Base-by-base conservation (phyloP, 2,329 filamentous ascomycete genomes). In the Zymoseptoria ardabiliae region DNA sequence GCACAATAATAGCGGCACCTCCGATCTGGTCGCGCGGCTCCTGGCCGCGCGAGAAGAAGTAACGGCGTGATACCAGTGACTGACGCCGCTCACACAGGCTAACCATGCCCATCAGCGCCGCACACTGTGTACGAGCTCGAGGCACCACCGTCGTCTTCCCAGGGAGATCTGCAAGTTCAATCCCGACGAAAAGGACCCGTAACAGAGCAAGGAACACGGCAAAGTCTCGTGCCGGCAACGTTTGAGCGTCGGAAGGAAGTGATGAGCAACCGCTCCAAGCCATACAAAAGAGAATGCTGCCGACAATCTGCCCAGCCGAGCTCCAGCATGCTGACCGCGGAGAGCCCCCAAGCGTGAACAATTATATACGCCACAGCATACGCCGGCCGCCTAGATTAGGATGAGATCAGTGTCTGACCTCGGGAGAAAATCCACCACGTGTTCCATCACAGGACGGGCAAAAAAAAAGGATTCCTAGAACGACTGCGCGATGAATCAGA, bases 401-500 rank as follows among this genome's bases (percentile, higher is more conserved):
- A 59, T 56, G 23, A 59, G 58, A 21, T 59, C 56, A 25, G 58
- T 59, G 28, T 53, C n/a, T 53, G 22, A 59, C 54, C 23, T 56
- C 17, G 21, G n/a, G n/a, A n/a, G 58, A 56, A 20, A 59, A 59
- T 2, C 58, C 58, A 23, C n/a, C 53, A 59, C 19, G 58, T 59
- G 28, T n/a, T 59, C 23, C 2, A 59, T 30, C 5, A 56, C 54
- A 1, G 58, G n/a, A n/a, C n/a, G n/a, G n/a, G n/a, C n/a, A n/a
- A n/a, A 60, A 11, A 58, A 58, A 10, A 61, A 35, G 21, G 61
- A 63, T n/a, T 63, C 61, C 51, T 63, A 61, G 49, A 63, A 63
- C 2, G 56, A 61, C 54, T 63, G 61, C 7, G 58, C 66, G 2
- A 68, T 69, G 55, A n/a, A 71, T 66, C 17, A 71, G 60, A 2